These are phyloP conservation scores for Epichloe elymi DNA, from an alignment of 2,329 filamentous ascomycete genomes.

Conservation along the genomic window DNA sequence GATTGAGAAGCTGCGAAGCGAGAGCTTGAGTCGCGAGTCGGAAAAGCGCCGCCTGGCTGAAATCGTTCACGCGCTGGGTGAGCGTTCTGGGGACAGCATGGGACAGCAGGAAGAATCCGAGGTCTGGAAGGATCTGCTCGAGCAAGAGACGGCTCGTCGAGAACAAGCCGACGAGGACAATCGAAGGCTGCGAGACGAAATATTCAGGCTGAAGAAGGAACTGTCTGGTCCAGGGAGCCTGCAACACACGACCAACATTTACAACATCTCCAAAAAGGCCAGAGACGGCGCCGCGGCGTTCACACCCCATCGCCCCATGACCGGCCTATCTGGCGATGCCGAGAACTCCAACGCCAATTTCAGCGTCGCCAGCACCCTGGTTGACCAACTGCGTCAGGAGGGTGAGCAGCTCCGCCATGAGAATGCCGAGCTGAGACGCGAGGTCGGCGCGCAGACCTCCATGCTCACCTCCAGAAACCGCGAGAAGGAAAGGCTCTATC, in stretches of 20 bases:
- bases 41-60: conserved; percentile 82
- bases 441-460: conserved; percentile 89
- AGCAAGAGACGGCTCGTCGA: conserved; percentile 77
- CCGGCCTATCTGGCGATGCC: conserved; percentile 34
- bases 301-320: conserved; percentile 36
- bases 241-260: conserved; percentile 52
- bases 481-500: conserved; percentile 87
- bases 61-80: conserved; percentile 47
- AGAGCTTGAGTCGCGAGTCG: conserved; percentile 64
- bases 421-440: conserved; percentile 80
- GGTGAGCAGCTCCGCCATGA: conserved; percentile 74
- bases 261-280: conserved; percentile 48
- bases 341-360: conserved; percentile 39
- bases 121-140: conserved; percentile 89
- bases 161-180: conserved; percentile 89
- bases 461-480: conserved; percentile 95
- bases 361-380: conserved; percentile 50
- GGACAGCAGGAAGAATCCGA: conserved; percentile 54
- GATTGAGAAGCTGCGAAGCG: conserved; percentile 68
- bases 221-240: conserved; percentile 24
- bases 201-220: conserved; percentile 58
- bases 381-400: conserved; percentile 61
- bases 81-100: conserved; percentile 34
- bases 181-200: conserved; percentile 67
- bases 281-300: conserved; percentile 26